Percentiles rank a stretch among this genome's conserved stretches.
These are phyloP conservation scores for Amanita rubescens DNA, from an alignment of 768 basidiomycete genomes.

Conservation along the genomic window DNA sequence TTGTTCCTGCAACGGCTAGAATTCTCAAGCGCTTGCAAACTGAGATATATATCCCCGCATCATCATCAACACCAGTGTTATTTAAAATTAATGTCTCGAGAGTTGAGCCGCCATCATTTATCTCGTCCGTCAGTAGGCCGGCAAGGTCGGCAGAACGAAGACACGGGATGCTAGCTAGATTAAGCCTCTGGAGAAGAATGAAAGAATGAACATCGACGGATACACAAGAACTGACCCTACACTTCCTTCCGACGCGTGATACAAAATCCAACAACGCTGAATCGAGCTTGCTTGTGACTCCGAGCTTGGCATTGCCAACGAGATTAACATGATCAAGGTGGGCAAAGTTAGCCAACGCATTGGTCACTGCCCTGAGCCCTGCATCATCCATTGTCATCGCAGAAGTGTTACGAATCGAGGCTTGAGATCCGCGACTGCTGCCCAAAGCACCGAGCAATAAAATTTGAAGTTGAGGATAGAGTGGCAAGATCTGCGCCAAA, in stretches of 20 bases:
- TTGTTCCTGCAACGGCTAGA: conserved; percentile 51
- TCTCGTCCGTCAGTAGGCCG: conserved; percentile 32
- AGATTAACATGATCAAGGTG: conserved; percentile 48
- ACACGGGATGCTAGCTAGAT: conserved; percentile 44
- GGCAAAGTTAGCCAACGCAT: conserved; percentile 25
- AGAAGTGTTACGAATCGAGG: conserved; percentile 37
- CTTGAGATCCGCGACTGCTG: conserved; percentile 33
- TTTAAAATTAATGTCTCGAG: conserved; percentile 48
- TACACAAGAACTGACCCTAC: conserved; percentile 35
- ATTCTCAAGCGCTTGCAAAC: conserved; percentile 39
- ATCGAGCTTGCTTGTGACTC: conserved; percentile 25
- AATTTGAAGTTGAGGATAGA: conserved; percentile 35
- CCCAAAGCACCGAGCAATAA: conserved; percentile 57
- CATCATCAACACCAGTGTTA: conserved; percentile 56
- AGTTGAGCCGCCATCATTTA: conserved; percentile 25
- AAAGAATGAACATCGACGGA: background rate
- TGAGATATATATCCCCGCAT: conserved; percentile 43
- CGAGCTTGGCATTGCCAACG: conserved; percentile 58
- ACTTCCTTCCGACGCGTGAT: conserved; percentile 45
- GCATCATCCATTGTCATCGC: conserved; percentile 52
- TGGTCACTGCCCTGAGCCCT: conserved; percentile 35
- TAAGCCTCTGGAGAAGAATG: conserved; percentile 37
- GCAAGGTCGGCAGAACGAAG: conserved; percentile 45
- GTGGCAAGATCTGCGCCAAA: conserved; percentile 30
- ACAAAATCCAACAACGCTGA: conserved; percentile 40